Evolutionary conservation across 345 rosid genomes (phyloP), one percentile per base, ranked within the genome.

Genomic region (Salix exigua): DNA sequence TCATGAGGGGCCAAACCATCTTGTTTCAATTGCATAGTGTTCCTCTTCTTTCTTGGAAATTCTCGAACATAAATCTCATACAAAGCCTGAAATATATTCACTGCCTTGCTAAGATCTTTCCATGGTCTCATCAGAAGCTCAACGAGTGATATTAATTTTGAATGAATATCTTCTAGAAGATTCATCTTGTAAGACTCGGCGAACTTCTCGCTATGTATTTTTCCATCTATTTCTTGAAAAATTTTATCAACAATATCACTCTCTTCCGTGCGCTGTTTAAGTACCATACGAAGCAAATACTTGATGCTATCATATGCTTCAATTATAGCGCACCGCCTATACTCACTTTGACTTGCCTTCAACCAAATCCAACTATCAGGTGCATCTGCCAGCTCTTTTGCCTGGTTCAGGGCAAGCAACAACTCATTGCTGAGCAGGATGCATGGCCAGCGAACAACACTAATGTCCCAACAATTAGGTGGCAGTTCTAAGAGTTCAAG

Each of bases 391-490:
- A 92, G 88, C 85, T 94, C 98, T 37, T 76, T 77, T 19, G 94
- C 91, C 87, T 89, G 92, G 81, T 88, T 89, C 70, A 94, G 87
- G 25, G 98, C 97, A 60, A 91, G 94, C 69, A 92, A 86, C 60
- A 94, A 86, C 91, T 92, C 97, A 73, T 94, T 94, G 86, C 97
- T 88, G 14, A 94, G 92, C 73, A 92, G 89, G 79, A 85, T 60
- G 84, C 97, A 91, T 0, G 98, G 98, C 98, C 97, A 94, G 38
- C 97, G 92, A 77, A 94, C 85, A 58, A 92, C 97, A 80, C 91
- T 86, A 26, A 94, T 89, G 79, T 85, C 68, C 98, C 98, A 94
- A 79, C 80, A 88, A 84, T 91, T 91, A 80, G 94, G 92, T 1
- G 95, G 91, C 82, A 94, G 83, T 77, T 90, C 97, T 78, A 94